A percentile compares a stretch with the other conserved stretches of the same genome.
Evolutionary conservation across 768 basidiomycete genomes (phyloP).

Genomic region (Melanogaster broomeanus): DNA sequence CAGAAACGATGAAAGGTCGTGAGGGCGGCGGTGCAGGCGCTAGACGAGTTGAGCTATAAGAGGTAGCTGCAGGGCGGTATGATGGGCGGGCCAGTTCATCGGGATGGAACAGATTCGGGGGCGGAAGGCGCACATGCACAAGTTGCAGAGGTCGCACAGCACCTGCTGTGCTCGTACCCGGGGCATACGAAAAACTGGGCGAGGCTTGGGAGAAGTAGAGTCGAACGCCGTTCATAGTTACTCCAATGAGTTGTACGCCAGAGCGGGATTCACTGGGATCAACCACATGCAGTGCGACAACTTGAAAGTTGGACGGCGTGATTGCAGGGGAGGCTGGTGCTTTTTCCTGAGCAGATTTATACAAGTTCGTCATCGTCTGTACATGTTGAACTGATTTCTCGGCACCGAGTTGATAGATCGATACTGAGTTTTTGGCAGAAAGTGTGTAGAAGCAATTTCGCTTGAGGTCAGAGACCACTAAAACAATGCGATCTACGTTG

Average conservation of each 20-base stretch:
- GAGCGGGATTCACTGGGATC: conserved; percentile 65
- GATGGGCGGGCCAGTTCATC: conserved; percentile 62
- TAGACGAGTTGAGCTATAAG: conserved; percentile 51
- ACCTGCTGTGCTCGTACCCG: conserved; percentile 29
- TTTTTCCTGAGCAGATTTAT: conserved; percentile 78
- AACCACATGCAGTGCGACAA: conserved; percentile 71
- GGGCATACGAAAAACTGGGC: conserved; percentile 49
- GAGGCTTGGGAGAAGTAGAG: conserved; percentile 74
- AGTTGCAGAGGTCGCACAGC: conserved; percentile 55
- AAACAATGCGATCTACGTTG: conserved; percentile 66
- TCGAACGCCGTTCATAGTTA: conserved; percentile 81
- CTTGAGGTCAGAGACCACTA: conserved; percentile 63
- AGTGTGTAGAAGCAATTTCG: conserved; percentile 82
- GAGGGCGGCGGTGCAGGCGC: conserved; percentile 44
- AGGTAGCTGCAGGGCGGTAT: conserved; percentile 40
- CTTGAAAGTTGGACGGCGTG: conserved; percentile 66
- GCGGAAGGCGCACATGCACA: conserved; percentile 78
- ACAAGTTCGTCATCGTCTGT: conserved; percentile 75
- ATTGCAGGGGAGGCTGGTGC: conserved; percentile 76
- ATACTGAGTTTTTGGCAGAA: conserved; percentile 62
- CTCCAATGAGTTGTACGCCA: conserved; percentile 74
- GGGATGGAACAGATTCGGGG: conserved; percentile 73
- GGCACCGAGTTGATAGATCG: conserved; percentile 61
- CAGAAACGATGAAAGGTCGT: conserved; percentile 60
- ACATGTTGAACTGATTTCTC: conserved; percentile 70